Evolutionary conservation across 1,139 yeast genomes (phyloP).

Genomic region (Pichia inconspicua): DNA sequence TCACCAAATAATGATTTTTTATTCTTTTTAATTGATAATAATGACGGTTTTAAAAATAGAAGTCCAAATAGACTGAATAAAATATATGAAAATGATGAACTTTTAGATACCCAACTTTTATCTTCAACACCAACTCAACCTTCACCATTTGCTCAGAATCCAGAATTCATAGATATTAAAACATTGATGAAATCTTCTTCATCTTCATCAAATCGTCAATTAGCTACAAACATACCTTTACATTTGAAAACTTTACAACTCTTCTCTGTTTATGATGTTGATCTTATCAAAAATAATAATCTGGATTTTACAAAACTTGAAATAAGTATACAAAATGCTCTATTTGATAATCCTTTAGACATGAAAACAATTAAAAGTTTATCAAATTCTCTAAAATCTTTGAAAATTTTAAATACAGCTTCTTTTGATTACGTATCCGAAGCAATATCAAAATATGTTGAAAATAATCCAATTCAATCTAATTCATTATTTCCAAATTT

Average conservation of each 20-base stretch:
- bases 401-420: background rate
- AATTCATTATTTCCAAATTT: constrained; percentile 1
- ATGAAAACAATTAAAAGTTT: background rate
- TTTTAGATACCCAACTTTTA: background rate
- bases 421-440: constrained; percentile 2
- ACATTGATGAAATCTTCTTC: background rate
- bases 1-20: background rate
- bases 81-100: constrained; percentile 7
- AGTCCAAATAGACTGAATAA: background rate
- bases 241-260: constrained; percentile 2
- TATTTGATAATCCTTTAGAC: background rate
- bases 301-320: constrained; percentile 1
- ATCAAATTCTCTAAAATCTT: background rate
- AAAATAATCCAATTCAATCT: background rate
- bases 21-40: background rate
- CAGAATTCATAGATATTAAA: background rate
- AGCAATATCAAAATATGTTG: background rate
- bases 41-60: background rate
- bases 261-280: constrained; percentile 3
- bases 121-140: background rate
- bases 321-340: constrained; percentile 1
- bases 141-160: background rate
- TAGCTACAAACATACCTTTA: background rate
- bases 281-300: background rate
- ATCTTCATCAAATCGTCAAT: background rate